Evolutionary conservation across 495 filamentous ascomycete genomes (phyloP).

Genomic region (Penicillium goetzii): DNA sequence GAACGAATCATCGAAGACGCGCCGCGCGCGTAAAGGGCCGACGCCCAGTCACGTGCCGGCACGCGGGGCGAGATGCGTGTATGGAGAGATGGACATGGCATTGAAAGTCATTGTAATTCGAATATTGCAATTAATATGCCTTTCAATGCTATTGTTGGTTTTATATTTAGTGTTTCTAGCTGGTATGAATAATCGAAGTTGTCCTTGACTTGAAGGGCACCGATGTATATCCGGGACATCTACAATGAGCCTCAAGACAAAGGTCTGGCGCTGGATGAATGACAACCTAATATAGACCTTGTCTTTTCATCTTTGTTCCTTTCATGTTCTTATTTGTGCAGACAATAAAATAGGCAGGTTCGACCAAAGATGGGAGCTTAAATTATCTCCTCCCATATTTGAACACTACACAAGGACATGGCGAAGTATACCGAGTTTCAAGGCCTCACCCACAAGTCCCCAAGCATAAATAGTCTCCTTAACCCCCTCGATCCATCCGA

Average conservation of each 20-base stretch:
- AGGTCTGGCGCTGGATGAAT: not conserved
- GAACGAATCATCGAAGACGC: constrained; percentile 8
- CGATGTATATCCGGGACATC: not conserved
- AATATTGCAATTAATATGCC: not conserved
- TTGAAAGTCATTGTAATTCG: not conserved
- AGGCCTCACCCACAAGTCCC: not conserved
- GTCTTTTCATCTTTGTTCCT: not conserved
- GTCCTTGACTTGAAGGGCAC: constrained; percentile 1
- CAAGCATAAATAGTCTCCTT: not conserved
- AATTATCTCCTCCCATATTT: not conserved
- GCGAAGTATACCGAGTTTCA: not conserved
- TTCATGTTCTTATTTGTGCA: not conserved
- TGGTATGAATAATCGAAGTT: not conserved
- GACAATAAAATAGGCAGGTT: not conserved
- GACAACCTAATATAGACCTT: not conserved
- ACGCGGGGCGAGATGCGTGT: constrained; percentile 2
- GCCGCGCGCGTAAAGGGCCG: constrained; percentile 13
- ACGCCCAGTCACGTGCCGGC: constrained; percentile 22
- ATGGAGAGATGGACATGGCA: not conserved
- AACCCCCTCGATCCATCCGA: not conserved
- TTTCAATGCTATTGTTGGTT: not conserved
- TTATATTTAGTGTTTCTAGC: not conserved
- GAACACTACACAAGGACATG: not conserved
- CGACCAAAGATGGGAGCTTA: not conserved
- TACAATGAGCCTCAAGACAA: not conserved